Percentiles rank a stretch among this genome's conserved stretches.
phyloP scores from a whole-genome alignment of 306 rosid genomes.

The Pterocarpus macrocarpus region DNA sequence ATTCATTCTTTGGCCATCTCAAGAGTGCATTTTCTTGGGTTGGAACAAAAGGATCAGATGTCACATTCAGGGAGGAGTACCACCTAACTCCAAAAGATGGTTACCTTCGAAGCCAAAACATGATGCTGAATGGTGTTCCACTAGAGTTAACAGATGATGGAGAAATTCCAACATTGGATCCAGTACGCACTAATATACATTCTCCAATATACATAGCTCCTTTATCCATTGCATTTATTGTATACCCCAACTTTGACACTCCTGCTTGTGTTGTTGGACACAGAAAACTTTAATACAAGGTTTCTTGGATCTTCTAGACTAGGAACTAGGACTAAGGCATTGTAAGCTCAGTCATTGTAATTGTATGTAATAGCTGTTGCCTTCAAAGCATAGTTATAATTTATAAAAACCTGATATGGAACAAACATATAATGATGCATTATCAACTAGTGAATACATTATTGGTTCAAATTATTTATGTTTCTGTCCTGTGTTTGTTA shows the following conservation, averaged over 20 bases:
- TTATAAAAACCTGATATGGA: neutral
- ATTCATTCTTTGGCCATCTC: slow-evolving; percentile 53
- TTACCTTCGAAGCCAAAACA: slow-evolving; percentile 65
- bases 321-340: slow-evolving; percentile 23
- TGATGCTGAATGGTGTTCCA: slow-evolving; percentile 78
- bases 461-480: neutral
- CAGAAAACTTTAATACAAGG: slow-evolving; percentile 26
- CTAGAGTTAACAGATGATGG: slow-evolving; percentile 68
- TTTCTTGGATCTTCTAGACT: slow-evolving; percentile 32
- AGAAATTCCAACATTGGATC: slow-evolving; percentile 72
- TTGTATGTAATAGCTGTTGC: slow-evolving; percentile 36
- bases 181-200: slow-evolving; percentile 48
- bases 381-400: slow-evolving; percentile 26
- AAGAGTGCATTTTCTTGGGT: slow-evolving; percentile 83
- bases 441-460: neutral
- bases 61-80: slow-evolving; percentile 81
- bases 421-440: neutral
- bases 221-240: slow-evolving; percentile 62
- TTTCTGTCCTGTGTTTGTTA: too few species aligned
- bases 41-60: slow-evolving; percentile 73
- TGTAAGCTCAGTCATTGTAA: slow-evolving; percentile 21
- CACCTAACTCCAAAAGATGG: slow-evolving; percentile 73
- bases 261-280: slow-evolving; percentile 51
- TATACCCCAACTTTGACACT: slow-evolving; percentile 59
- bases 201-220: slow-evolving; percentile 62